Base-by-base conservation (phyloP, 768 basidiomycete genomes). In the Sutorius australiensis region DNA sequence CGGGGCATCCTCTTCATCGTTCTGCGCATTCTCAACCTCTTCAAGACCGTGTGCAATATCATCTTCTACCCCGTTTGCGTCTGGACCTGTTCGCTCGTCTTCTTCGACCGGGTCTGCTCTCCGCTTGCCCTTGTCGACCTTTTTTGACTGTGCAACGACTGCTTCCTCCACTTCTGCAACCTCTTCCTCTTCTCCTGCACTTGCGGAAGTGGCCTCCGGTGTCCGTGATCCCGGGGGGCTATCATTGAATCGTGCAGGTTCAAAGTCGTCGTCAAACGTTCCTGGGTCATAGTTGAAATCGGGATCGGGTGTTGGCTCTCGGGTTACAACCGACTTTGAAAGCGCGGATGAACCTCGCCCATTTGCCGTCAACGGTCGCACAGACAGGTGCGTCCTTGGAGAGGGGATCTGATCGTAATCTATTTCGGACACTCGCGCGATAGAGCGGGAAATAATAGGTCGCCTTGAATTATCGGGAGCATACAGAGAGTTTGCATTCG, bases 331-430 rank as follows among this genome's bases (percentile, higher is more conserved):
- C 45, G 57, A 67, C 62, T 53, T 77, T 27, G 66, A 62, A 31
- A 71, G 67, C 3, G 58, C 42, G 1, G 71, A 72, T 51, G 72
- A 5, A 69, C 72, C 66, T 10, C 71, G 74, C 3, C 72, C 68
- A 43, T 72, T 71, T 21, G 58, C 50, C 32, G 66, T 54, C 6
- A 70, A 67, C 42, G 66, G 64, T 33, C 73, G 76, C 13, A 60
- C 61, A 11, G 63, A 57, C 3, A 28, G 42, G 27, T 67, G 67
- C 7, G 70, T 67, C 7, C 74, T 77, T 8, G 84, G 84, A 12
- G 85, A 86, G 1, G 85, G 85, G 0, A 86, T 74, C 43, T 75
- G 66, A 66, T 86, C 84, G 58, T 81, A 87, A 60, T 83, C 77
- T 16, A 83, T 63, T n/a, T 76, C 76, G 14, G 82, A 79, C 1